phyloP scores from a whole-genome alignment of 2,329 filamentous ascomycete species.

The Ophiosphaerella narmari region DNA sequence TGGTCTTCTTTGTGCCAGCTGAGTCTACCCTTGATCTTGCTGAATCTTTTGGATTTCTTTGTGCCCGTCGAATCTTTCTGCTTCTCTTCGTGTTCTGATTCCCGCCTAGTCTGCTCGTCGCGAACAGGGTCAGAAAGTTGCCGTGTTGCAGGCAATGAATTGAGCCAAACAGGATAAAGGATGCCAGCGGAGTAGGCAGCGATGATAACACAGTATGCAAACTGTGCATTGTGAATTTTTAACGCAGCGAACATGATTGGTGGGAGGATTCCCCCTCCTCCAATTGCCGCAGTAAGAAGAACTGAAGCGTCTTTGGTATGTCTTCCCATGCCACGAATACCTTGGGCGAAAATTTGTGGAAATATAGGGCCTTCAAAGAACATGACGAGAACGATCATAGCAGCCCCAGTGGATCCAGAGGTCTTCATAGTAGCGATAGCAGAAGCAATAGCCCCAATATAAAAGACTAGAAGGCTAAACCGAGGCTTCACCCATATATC shows the following conservation, averaged over 20 bases:
- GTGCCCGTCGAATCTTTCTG: constrained; percentile 21
- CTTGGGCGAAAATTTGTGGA: constrained; percentile 62
- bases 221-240: constrained; percentile 47
- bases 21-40: constrained; percentile 26
- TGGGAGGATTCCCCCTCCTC: constrained; percentile 60
- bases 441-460: constrained; percentile 58
- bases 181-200: constrained; percentile 57
- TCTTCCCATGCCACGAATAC: constrained; percentile 61
- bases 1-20: constrained; percentile 25
- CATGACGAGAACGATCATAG: constrained; percentile 58
- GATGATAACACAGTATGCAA: constrained; percentile 59
- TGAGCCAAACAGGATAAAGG: constrained; percentile 61
- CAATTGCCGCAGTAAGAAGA: constrained; percentile 59
- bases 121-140: constrained; percentile 57
- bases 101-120: constrained; percentile 35
- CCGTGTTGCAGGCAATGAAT: constrained; percentile 52
- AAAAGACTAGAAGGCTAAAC: constrained; percentile 60
- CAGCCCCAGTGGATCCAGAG: constrained; percentile 47
- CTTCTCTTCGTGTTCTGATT: constrained; percentile 29
- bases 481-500: constrained; percentile 63
- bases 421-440: constrained; percentile 56
- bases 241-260: constrained; percentile 58
- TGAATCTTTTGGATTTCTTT: constrained; percentile 26
- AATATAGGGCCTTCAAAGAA: constrained; percentile 67
- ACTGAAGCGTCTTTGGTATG: constrained; percentile 63